A percentile compares a stretch with the other conserved stretches of the same genome.
Conservation (phyloP, 23 red algal genomes). For the Gracilaria gracilis region DNA sequence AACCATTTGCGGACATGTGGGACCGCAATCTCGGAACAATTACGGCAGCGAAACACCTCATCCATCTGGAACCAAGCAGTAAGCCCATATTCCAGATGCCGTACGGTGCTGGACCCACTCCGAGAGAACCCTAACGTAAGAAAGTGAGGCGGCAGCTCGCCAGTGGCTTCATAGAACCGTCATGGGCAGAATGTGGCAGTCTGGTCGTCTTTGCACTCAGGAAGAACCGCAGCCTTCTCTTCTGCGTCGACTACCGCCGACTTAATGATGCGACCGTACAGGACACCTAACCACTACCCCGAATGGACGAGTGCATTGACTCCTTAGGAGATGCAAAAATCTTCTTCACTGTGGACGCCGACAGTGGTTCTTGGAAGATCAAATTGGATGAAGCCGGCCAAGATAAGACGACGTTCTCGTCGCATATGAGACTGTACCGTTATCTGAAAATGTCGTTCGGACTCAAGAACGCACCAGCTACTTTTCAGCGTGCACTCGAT, state of each 20-base stretch:
- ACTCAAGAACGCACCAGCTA: constrained; percentile 47
- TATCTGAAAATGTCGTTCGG: constrained; percentile 47
- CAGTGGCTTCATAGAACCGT: constrained; percentile 5
- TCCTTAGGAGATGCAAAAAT: constrained; percentile 28
- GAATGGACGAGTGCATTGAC: constrained; percentile 71
- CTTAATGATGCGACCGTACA: constrained; percentile 29
- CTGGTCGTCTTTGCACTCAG: constrained; percentile 31
- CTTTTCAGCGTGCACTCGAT: constrained; percentile 51
- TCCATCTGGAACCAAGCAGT: constrained; percentile 10
- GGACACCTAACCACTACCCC: constrained; percentile 32
- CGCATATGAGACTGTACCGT: constrained; percentile 8
- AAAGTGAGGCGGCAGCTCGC: not conserved
- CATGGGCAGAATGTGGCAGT: not conserved
- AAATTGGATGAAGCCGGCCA: constrained; percentile 19
- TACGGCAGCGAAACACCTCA: not conserved
- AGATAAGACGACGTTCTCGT: constrained; percentile 54
- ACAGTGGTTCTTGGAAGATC: constrained; percentile 54
- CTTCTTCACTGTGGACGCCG: constrained; percentile 43
- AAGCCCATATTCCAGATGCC: not conserved
- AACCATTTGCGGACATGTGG: too few species aligned
- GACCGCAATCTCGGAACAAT: not conserved
- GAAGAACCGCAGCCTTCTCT: not conserved
- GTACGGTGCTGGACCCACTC: not conserved
- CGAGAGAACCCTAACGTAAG: not conserved
- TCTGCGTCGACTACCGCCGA: constrained; percentile 41